Percentiles rank a stretch among this genome's conserved stretches.
Evolutionary conservation across 2,329 filamentous ascomycete genomes (phyloP).

Genomic region (Ascochyta lentis): DNA sequence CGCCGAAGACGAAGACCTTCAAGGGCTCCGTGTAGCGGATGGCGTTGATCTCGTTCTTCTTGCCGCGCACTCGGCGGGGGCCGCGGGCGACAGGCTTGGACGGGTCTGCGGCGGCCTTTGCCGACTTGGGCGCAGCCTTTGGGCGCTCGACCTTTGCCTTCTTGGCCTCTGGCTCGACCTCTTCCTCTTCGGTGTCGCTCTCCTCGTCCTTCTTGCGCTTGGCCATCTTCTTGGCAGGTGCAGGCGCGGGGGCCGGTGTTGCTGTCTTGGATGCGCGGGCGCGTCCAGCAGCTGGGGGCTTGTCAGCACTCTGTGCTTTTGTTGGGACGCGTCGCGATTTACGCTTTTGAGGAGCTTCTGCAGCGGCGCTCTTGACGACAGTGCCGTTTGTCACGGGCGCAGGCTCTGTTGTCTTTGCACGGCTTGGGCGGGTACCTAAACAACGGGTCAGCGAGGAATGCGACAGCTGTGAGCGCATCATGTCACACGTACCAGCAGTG

Average conservation of each 20-base stretch:
- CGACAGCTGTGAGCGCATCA: conserved; percentile 10
- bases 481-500: conserved; percentile 36
- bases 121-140: conserved; percentile 25
- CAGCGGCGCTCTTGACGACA: conserved; percentile 9
- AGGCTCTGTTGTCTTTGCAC: conserved; percentile 37
- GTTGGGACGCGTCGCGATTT: conserved; percentile 16
- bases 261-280: conserved; percentile 30
- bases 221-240: conserved; percentile 24
- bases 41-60: conserved; percentile 64
- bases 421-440: conserved; percentile 28
- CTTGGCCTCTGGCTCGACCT: conserved; percentile 30
- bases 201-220: conserved; percentile 45
- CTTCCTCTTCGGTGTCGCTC: conserved; percentile 26
- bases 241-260: conserved; percentile 21
- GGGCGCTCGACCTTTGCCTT: conserved; percentile 31
- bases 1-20: conserved; percentile 81
- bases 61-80: conserved; percentile 38
- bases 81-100: conserved; percentile 38
- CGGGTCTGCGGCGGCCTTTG: conserved; percentile 21
- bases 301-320: conserved; percentile 19
- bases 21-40: conserved; percentile 66
- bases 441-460: conserved; percentile 24
- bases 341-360: conserved; percentile 16
- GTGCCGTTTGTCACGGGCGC: conserved; percentile 18
- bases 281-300: conserved; percentile 20